These are phyloP conservation scores for Antrodiella citrinella DNA, from an alignment of 768 basidiomycete species.

Conservation along the genomic window DNA sequence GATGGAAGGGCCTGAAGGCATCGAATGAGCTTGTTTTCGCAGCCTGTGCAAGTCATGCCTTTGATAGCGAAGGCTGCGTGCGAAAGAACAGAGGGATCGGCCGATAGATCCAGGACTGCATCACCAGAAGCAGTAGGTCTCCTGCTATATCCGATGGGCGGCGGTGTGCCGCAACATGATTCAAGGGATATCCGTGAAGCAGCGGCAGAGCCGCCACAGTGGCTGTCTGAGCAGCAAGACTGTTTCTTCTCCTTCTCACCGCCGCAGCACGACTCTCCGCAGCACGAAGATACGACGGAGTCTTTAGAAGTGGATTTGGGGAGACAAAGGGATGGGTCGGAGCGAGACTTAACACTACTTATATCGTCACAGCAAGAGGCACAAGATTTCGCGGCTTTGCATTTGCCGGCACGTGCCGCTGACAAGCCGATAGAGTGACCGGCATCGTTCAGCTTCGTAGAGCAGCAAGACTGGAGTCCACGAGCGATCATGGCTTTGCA, in stretches of 20 bases:
- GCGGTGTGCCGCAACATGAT: conserved; percentile 5
- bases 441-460: conserved; percentile 2
- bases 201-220: conserved; percentile 6
- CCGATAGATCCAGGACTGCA: not conserved
- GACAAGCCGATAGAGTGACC: conserved; percentile 12
- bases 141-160: not conserved
- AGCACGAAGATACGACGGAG: conserved; percentile 4
- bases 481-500: conserved; percentile 21
- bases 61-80: conserved; percentile 19
- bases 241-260: conserved; percentile 1
- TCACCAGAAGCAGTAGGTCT: not conserved
- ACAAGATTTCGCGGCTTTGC: not conserved
- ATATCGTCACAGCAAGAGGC: not conserved
- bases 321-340: not conserved
- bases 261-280: conserved; percentile 14
- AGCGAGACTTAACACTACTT: not conserved
- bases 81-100: not conserved
- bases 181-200: conserved; percentile 8
- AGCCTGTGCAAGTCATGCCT: conserved; percentile 24
- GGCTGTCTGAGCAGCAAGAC: conserved; percentile 1
- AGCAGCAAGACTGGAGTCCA: conserved; percentile 21
- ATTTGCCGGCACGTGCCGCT: not conserved
- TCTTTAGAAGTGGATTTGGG: not conserved
- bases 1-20: conserved; percentile 13
- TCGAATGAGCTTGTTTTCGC: conserved; percentile 23